Percentiles rank a stretch among this genome's conserved stretches.
phyloP scores from a whole-genome alignment of 2,329 filamentous ascomycete genomes.

The Aspergillus ruber region DNA sequence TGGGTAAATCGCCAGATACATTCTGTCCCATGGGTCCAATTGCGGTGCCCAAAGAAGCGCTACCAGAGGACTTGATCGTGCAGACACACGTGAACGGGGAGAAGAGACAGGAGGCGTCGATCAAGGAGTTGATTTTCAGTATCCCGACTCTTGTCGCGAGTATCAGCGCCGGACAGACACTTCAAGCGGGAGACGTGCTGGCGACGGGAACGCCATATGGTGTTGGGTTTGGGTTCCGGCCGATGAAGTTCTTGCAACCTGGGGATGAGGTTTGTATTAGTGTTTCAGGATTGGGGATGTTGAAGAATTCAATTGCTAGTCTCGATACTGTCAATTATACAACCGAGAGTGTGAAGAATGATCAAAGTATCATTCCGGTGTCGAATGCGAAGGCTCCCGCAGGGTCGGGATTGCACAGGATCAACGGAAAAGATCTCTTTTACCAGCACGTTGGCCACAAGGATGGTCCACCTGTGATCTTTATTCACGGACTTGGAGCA shows the following conservation, averaged over 20 bases:
- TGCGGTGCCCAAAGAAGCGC: neutral
- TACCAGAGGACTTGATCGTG: neutral
- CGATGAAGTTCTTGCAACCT: neutral
- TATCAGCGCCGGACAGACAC: neutral
- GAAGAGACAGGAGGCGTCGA: neutral
- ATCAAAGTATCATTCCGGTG: too few relatives aligned
- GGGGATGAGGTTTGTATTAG: neutral
- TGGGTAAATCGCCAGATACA: neutral
- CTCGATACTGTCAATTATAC: too few relatives aligned
- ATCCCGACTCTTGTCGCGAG: neutral
- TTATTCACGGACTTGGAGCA: conserved; percentile 52
- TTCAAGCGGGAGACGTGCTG: neutral
- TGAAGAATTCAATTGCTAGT: neutral
- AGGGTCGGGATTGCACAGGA: conserved; percentile 25
- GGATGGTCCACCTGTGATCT: conserved; percentile 31
- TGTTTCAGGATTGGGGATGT: neutral
- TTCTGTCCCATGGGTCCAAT: neutral
- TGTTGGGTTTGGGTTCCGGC: neutral
- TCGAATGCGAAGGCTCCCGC: too few relatives aligned
- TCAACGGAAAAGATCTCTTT: conserved; percentile 33
- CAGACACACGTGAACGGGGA: neutral
- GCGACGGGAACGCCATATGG: neutral
- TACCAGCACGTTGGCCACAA: conserved; percentile 11
- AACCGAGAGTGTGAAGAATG: too few relatives aligned
- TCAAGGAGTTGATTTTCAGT: neutral